Conservation (phyloP, 2,329 filamentous ascomycete genomes). For the Ceratocystis huliohia region DNA sequence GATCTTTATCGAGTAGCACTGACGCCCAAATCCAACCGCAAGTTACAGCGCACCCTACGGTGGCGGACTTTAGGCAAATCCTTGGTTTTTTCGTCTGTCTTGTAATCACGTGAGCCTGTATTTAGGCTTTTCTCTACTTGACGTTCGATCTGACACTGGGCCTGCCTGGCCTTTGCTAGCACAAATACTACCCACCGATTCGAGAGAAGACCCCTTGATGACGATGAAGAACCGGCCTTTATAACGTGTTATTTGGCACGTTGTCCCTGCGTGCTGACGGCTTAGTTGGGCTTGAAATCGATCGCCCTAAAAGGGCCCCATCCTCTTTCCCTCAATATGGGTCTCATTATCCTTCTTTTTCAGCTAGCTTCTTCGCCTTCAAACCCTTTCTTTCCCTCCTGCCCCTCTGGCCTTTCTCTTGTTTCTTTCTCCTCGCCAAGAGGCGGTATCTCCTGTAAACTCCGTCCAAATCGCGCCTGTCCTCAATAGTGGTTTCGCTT, state of each 20-base stretch:
- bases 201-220: too few species aligned
- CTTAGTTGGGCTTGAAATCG: too few species aligned
- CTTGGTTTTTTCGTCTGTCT: not conserved
- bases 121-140: not conserved
- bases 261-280: too few species aligned
- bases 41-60: not conserved
- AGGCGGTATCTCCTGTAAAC: not conserved
- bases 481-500: not conserved
- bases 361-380: too few species aligned
- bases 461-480: not conserved
- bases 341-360: too few species aligned
- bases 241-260: too few species aligned
- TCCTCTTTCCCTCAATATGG: too few species aligned
- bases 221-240: too few species aligned
- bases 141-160: not conserved
- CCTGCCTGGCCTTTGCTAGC: too few species aligned
- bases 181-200: too few species aligned
- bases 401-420: not conserved
- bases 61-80: not conserved
- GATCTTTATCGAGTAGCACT: not conserved
- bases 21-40: not conserved
- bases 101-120: not conserved
- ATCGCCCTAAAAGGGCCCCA: too few species aligned
- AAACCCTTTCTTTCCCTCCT: too few species aligned
- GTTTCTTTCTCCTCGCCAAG: not conserved